Base-by-base conservation (phyloP, 2,329 filamentous ascomycete species). In the Chrysosporium queenslandicum region DNA sequence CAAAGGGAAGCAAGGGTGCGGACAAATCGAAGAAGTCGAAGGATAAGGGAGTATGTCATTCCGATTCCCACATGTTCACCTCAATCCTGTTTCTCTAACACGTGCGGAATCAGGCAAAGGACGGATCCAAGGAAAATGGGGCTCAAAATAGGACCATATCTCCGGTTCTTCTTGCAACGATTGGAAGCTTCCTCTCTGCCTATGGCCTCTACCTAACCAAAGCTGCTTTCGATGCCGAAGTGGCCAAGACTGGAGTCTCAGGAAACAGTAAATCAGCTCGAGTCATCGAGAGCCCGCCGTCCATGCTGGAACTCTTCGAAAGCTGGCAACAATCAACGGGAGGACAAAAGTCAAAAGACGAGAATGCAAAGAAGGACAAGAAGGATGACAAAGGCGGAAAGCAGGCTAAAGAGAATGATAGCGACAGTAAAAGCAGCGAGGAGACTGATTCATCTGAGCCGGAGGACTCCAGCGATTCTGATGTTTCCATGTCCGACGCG, bases 111-210 rank as follows among this genome's bases (percentile, higher is more conserved):
- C 49, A 51, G 49, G 39, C 30, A 21, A 51, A 45, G 29, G 39
- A 53, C 9, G 32, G 2, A 6, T 3, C 49, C 12, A 51, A 45
- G 5, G 27, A 6, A 18, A 29, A 39, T 20, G 12, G 29, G 9
- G 12, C 20, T 32, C 29, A 8, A 46, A 61, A 60, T 54, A 52
- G 66, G 25, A 65, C 71, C 43, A 74, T 79, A 23, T 77, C 83
- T 3, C 67, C 76, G 25, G 76, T 85, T 66, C 71, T 89, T 32
- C 72, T 89, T 63, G 78, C 81, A 55, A 72, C 87, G 14, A 76
- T 89, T 60, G 80, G 80, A 56, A 68, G 71, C 20, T 89, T 88
- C 66, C 74, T 89, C 46, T 75, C 76, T 39, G 76, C 83, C 42
- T 76, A 85, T 65, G 77, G 80, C n/a, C 85, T 86, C 61, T 67